Evolutionary conservation across 192 early-diverging fungal species (phyloP).

Genomic region (Coemansia sp.): DNA sequence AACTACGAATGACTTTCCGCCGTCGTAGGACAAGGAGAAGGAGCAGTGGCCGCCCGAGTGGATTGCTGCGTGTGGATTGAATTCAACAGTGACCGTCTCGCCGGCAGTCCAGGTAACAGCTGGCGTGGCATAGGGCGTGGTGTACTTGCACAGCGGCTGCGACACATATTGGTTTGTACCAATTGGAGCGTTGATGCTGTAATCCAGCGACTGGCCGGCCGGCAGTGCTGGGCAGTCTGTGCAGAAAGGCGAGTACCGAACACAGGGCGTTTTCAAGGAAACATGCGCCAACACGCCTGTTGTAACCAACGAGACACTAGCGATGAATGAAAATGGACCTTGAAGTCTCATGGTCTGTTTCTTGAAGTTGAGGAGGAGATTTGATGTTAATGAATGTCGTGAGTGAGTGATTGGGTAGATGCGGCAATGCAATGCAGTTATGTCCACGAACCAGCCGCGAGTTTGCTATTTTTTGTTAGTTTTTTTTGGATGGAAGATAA

Average conservation of each 20-base stretch:
- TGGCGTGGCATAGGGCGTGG: conserved; percentile 33
- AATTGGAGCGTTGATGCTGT: conserved; percentile 49
- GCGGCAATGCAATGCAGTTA: not conserved
- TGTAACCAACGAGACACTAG: conserved; percentile 7
- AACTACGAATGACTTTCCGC: conserved; percentile 63
- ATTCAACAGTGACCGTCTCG: conserved; percentile 48
- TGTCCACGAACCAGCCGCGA: conserved; percentile 7
- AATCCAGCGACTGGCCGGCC: conserved; percentile 32
- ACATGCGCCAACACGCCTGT: conserved; percentile 24
- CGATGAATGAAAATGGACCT: not conserved
- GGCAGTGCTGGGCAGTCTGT: conserved; percentile 35
- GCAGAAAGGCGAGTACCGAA: conserved; percentile 50
- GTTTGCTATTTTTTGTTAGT: not conserved
- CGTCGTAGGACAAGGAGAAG: conserved; percentile 67
- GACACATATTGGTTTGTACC: conserved; percentile 31
- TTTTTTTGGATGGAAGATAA: not conserved
- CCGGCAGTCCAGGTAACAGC: conserved; percentile 57
- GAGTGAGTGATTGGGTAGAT: too few species aligned
- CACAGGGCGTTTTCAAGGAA: conserved; percentile 39
- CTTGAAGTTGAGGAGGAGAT: not conserved
- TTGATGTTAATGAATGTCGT: too few species aligned
- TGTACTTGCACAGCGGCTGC: conserved; percentile 49
- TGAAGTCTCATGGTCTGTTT: not conserved
- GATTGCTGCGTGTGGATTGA: conserved; percentile 50
- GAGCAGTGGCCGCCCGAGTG: conserved; percentile 72